These are phyloP conservation scores for Penicillium cataractarum DNA, from an alignment of 495 filamentous ascomycete genomes.

Conservation along the genomic window DNA sequence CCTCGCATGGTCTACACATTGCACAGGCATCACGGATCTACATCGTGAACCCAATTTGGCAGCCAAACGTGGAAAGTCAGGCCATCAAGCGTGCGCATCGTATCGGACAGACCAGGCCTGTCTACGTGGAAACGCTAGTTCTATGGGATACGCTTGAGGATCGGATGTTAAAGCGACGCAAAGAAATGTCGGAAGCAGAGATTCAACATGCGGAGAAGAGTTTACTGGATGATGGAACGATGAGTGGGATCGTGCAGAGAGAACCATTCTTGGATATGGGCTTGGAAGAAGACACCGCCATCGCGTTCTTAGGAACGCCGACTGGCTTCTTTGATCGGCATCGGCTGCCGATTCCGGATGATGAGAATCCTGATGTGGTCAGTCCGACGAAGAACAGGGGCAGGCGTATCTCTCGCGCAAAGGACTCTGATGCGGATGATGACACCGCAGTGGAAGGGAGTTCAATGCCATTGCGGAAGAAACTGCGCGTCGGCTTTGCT, in stretches of 20 bases:
- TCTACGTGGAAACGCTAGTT: constrained; percentile 86
- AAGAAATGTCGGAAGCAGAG: constrained; percentile 78
- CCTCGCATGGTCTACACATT: constrained; percentile 86
- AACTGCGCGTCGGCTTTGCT: constrained; percentile 24
- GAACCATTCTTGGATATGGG: constrained; percentile 65
- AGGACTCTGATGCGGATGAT: constrained; percentile 21
- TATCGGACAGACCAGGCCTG: constrained; percentile 80
- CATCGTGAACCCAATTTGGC: constrained; percentile 88
- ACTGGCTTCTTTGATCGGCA: constrained; percentile 47
- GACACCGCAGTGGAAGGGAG: not conserved
- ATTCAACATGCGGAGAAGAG: constrained; percentile 64
- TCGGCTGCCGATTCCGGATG: constrained; percentile 42
- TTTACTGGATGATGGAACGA: constrained; percentile 74
- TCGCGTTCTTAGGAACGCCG: constrained; percentile 33
- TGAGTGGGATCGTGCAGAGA: constrained; percentile 79
- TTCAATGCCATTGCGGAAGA: constrained; percentile 9
- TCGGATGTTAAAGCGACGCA: constrained; percentile 72
- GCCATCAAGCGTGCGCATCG: constrained; percentile 89
- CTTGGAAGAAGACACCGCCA: constrained; percentile 33
- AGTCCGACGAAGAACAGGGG: constrained; percentile 6
- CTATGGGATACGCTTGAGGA: constrained; percentile 84
- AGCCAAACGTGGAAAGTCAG: constrained; percentile 84
- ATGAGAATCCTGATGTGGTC: constrained; percentile 9
- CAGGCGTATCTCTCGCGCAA: not conserved
- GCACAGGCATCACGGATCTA: constrained; percentile 82